Base-by-base conservation (phyloP, 805 yeast species). In the Saccharomycopsis sp. region DNA sequence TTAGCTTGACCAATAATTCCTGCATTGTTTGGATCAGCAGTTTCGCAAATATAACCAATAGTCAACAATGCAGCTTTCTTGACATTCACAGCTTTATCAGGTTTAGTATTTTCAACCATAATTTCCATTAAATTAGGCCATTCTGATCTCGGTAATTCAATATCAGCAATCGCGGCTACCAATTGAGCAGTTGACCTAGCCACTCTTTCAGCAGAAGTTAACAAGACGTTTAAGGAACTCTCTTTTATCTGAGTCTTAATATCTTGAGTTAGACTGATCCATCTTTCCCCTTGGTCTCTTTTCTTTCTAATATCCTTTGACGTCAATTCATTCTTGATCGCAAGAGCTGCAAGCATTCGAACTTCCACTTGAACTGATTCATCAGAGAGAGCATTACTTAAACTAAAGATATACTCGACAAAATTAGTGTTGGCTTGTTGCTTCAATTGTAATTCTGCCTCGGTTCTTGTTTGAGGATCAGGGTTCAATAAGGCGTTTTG, bases 101-200 rank as follows among this genome's bases (percentile, higher is more conserved):
- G 70, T 56, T 78, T 79, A 26, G 97, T 93, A 64, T 87, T 86
- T 51, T 83, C 87, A 39, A 93, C 90, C 58, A 93, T 82, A 34
- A 76, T 75, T 43, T 80, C 76, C 67, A 90, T 85, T 57, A 93
- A 72, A 50, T 84, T 90, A 22, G 82, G 79, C 98, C 98, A 93
- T 59, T 83, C 86, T 52, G 73, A 72, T 51, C 82, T 68, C 38
- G 97, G 97, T 52, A 93, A 71, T 62, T 93, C 98, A 46, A 90
- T 85, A 52, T 82, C 90, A n/a, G 97, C 98, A 56, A 93, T 85
- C 8, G 97, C 95, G 27, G 97, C 95, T 41, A 93, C 90, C 53
- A 90, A 71, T 68, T 90, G 97, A 20, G 98, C 96, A 21, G 90
- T 82, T 23, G 95, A 74, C 47, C 80, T 78, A 26, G 95, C 93